Evolutionary conservation across 768 basidiomycete species (phyloP), one percentile per base, ranked within the genome.

Genomic region (Rhodotorula babjevae): DNA sequence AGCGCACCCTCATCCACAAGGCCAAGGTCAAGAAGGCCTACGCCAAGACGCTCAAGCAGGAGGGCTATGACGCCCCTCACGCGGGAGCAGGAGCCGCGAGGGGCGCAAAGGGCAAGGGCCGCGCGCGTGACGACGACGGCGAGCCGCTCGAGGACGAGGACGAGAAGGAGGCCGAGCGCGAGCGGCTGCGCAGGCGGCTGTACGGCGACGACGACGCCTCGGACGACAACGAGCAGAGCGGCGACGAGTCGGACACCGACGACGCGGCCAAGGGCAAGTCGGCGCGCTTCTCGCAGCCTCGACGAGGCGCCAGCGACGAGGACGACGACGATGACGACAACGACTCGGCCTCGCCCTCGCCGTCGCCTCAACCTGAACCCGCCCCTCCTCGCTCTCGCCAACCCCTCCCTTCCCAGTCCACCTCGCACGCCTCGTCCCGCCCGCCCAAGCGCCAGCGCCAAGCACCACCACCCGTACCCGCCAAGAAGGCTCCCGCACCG

Each of bases 1-100:
- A 76, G 61, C 63, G 67, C 44, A 76, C 75, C 8, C 53, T 76
- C 33, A 76, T 76, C n/a, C 75, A 76, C 66, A 76, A 76, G 61
- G 75, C 75, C 6, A 68, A 70, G 52, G 63, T 76, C 56, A 76
- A 76, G 69, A 68, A 67, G 46, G 47, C 61, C 29, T 70, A 73
- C 63, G 62, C 66, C 21, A 73, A 73, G 67, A 69, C 65, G 6
- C 67, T 76, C 59, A 65, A 67, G 40, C 68, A 69, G 33, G 74
- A 68, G 29, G 74, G 74, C 18, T 76, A 76, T 65, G 68, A 59
- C 21, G 21, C 36, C 0, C 23, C 25, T 29, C 56, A 61, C 44
- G 44, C 44, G 12, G 44, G 8, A 46, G 44, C 6, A 46, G 33
- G 56, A 36, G 50, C 47, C 11, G 16, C 29, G 14, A 31, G 60